A percentile compares a stretch with the other conserved stretches of the same genome.
Evolutionary conservation across 2,329 filamentous ascomycete genomes (phyloP).

Genomic region (Colletotrichum magnum): DNA sequence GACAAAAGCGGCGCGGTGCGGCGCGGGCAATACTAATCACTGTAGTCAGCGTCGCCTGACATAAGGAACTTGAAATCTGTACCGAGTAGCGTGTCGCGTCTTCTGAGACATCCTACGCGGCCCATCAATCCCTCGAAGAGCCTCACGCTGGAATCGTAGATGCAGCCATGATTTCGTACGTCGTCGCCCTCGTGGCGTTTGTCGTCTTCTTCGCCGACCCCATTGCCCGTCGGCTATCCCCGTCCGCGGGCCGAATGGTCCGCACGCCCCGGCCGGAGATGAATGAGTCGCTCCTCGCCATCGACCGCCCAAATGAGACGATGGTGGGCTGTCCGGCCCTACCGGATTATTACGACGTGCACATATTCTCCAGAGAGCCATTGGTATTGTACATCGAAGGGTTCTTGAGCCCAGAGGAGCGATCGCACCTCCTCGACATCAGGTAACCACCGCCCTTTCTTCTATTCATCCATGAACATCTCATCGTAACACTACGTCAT

Average conservation of each 20-base stretch:
- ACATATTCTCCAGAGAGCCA: constrained; percentile 64
- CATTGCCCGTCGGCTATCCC: constrained; percentile 54
- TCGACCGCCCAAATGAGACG: constrained; percentile 57
- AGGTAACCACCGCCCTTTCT: constrained; percentile 55
- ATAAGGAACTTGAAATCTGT: background rate
- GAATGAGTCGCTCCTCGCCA: constrained; percentile 65
- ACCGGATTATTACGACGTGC: constrained; percentile 60
- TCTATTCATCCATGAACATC: background rate
- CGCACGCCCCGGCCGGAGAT: constrained; percentile 60
- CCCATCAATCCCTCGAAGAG: background rate
- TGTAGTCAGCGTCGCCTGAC: constrained; percentile 8
- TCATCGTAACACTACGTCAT: background rate
- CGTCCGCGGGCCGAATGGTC: constrained; percentile 41
- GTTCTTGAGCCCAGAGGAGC: constrained; percentile 62
- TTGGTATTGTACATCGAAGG: constrained; percentile 68
- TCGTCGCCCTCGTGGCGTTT: constrained; percentile 58
- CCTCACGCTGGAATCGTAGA: background rate
- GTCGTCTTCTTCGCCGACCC: constrained; percentile 62
- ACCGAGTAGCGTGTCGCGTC: background rate
- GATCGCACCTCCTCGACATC: constrained; percentile 63
- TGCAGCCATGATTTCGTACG: constrained; percentile 60
- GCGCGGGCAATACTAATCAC: too few species aligned
- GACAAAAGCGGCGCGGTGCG: constrained; percentile 11
- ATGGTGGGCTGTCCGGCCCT: constrained; percentile 50
- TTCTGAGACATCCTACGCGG: background rate